Evolutionary conservation across 2,329 filamentous ascomycete species (phyloP).

Genomic region (Penicillium brasilianum): DNA sequence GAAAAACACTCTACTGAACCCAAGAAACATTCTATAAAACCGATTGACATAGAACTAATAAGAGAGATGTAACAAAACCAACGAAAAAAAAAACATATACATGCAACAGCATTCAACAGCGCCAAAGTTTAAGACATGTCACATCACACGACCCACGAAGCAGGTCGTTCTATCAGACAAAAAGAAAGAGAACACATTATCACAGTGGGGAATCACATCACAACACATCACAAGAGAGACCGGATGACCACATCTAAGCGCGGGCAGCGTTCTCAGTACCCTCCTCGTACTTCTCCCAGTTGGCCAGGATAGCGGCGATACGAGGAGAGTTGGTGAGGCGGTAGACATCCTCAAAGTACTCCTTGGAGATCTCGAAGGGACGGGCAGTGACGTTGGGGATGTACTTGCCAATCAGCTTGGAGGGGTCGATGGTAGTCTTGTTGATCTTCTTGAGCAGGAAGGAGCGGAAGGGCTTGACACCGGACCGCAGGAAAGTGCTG

Average conservation of each 20-base stretch:
- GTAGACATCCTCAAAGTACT: constrained; percentile 99
- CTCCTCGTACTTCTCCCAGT: constrained; percentile 76
- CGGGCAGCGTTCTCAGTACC: constrained; percentile 34
- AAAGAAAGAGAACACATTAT: constrained; percentile 23
- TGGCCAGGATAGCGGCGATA: constrained; percentile 68
- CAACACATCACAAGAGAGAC: constrained; percentile 4
- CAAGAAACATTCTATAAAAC: constrained; percentile 1
- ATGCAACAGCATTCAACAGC: constrained; percentile 26
- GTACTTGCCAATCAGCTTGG: constrained; percentile 97
- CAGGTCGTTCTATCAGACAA: constrained; percentile 30
- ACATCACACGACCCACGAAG: constrained; percentile 31
- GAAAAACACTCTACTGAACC: not conserved
- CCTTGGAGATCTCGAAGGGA: constrained; percentile 94
- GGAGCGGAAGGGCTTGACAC: constrained; percentile 97
- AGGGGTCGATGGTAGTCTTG: constrained; percentile 96
- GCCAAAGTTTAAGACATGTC: constrained; percentile 33
- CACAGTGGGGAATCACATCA: constrained; percentile 26
- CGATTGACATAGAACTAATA: constrained; percentile 14
- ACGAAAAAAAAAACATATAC: constrained; percentile 29
- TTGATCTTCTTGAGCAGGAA: constrained; percentile 99
- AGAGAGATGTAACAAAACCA: constrained; percentile 8
- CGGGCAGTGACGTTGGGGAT: constrained; percentile 97
- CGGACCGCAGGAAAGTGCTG: constrained; percentile 95
- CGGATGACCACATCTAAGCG: not conserved
- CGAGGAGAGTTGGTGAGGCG: constrained; percentile 79